phyloP scores from a whole-genome alignment of 192 early-diverging fungal species.

The Linnemannia zychae region DNA sequence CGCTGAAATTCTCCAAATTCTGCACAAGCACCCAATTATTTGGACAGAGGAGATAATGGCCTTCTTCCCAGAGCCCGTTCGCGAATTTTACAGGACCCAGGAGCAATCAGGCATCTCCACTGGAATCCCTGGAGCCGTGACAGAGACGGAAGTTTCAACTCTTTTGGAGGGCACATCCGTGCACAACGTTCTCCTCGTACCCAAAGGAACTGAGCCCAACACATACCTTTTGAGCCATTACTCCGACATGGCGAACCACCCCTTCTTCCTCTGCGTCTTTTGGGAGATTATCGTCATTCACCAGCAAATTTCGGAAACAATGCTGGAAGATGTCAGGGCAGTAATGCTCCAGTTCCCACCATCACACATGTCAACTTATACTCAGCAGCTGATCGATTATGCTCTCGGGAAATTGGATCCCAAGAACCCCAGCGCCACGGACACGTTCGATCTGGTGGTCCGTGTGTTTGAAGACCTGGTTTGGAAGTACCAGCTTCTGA shows the following conservation, averaged over 20 bases:
- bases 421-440: conserved; percentile 45
- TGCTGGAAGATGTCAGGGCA: conserved; percentile 67
- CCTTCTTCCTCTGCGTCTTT: conserved; percentile 75
- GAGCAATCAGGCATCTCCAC: conserved; percentile 28
- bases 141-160: conserved; percentile 36
- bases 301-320: conserved; percentile 47
- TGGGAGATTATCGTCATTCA: conserved; percentile 67
- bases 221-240: conserved; percentile 64
- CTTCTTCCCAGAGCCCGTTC: conserved; percentile 67
- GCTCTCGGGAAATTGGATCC: conserved; percentile 62
- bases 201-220: conserved; percentile 51
- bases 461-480: conserved; percentile 74
- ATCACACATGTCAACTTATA: conserved; percentile 77
- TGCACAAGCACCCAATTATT: conserved; percentile 64
- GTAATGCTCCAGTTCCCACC: conserved; percentile 78
- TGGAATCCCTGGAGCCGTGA: conserved; percentile 51
- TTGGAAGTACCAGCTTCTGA: conserved; percentile 78
- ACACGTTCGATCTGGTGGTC: conserved; percentile 46
- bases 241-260: conserved; percentile 69
- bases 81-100: conserved; percentile 58
- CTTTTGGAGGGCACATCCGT: conserved; percentile 40
- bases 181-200: conserved; percentile 50
- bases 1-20: conserved; percentile 57
- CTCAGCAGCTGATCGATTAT: conserved; percentile 76
- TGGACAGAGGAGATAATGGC: conserved; percentile 68